Conservation (phyloP, 106 monocot genomes). For the Platanthera guangdongensis region DNA sequence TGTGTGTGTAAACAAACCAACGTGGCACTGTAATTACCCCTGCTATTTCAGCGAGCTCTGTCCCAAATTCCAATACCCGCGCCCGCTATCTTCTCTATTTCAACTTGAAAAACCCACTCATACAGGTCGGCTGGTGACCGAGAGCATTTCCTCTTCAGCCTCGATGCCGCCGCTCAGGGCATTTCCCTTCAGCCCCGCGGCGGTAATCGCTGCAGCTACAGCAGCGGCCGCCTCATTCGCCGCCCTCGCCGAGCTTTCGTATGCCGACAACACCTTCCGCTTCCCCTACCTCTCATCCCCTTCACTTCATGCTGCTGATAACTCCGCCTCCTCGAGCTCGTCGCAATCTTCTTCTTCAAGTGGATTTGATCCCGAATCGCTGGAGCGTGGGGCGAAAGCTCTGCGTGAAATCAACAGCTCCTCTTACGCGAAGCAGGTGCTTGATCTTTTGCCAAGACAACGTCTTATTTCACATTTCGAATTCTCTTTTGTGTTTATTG, state of each 20-base stretch:
- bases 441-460: constrained; percentile 1
- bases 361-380: constrained; percentile 73
- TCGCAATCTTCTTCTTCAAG: constrained; percentile 14
- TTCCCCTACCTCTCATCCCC: constrained; percentile 5
- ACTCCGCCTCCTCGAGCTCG: background rate
- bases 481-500: background rate
- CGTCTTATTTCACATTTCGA: background rate
- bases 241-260: constrained; percentile 11
- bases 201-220: constrained; percentile 14
- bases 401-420: constrained; percentile 86
- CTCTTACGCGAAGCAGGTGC: constrained; percentile 59
- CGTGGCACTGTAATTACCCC: no score
- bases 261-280: constrained; percentile 22
- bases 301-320: background rate
- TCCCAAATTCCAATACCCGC: no score
- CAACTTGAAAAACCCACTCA: no score
- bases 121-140: background rate
- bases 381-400: constrained; percentile 67
- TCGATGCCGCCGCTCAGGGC: background rate
- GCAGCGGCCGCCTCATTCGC: constrained; percentile 12
- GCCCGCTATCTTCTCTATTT: no score
- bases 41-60: no score
- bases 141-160: background rate
- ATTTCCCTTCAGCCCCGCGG: constrained; percentile 10
- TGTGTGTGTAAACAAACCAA: no score